Evolutionary conservation across 805 yeast genomes (phyloP), one percentile per base, ranked within the genome.

Genomic region (Clavispora asparagi): DNA sequence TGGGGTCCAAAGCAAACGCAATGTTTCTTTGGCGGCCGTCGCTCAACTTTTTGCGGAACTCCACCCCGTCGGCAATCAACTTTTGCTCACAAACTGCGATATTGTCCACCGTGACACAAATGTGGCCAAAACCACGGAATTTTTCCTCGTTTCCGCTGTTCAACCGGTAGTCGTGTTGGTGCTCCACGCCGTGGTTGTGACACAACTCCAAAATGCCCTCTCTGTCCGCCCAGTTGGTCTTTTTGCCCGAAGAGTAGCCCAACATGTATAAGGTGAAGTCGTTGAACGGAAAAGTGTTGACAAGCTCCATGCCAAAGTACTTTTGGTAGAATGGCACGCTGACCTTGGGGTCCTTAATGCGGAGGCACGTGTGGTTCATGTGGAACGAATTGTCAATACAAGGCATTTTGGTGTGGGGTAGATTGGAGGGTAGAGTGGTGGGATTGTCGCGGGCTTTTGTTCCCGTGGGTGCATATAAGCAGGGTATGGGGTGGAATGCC

Each of bases 1-100:
- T 92, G 7, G 98, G 97, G 60, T 94, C 99, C 56, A 91, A 77
- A 7, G 85, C 95, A 67, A 92, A 94, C 0, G 98, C 98, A 70
- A 94, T 91, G 65, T 89, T 77, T 66, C 82, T 83, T 69, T 88
- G 96, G 67, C 97, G 82, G 32, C 99, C 99, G 62, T 92, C 98
- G 33, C 79, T 66, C 54, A 91, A 72, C 61, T 75, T 87, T 75
- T 92, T 94, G 68, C 91, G 80, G 74, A 92, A 92, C 42, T 67
- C 62, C 45, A 85, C 97, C 17, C 84, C 86, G 40, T 74, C 70
- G 1, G 65, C 64, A 52, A 84, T 78, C 49, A 92, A 72, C 26
- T 70, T 63, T 36, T 68, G 67, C 64, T 92, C 89, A 6, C 82
- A 70, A 10, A 62, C 76, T 44, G 68, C 81, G 47, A 92, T 79